phyloP scores from a whole-genome alignment of 1,284 basidiomycete genomes.

The Cryptococcus neoformans region DNA sequence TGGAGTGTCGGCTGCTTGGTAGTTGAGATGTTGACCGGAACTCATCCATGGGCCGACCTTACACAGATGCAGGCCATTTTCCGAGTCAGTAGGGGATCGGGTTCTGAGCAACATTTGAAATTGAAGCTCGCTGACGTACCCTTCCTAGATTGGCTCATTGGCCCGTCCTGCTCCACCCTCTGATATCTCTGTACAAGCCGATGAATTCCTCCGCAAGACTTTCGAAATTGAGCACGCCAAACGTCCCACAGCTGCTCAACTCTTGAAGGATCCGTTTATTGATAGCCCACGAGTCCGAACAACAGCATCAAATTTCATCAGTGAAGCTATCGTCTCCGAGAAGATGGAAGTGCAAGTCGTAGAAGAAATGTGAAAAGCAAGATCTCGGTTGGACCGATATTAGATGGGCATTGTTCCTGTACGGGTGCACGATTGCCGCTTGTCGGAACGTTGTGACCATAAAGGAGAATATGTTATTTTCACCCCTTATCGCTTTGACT shows the following conservation, averaged over 20 bases:
- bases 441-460: too few relatives aligned
- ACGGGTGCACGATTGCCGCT: too few relatives aligned
- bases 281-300: neutral
- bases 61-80: conserved; percentile 99
- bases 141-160: conserved; percentile 75
- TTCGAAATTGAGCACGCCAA: conserved; percentile 80
- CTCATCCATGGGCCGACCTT: conserved; percentile 94
- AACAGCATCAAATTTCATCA: too few relatives aligned
- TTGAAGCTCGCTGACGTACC: neutral
- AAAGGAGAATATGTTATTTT: too few relatives aligned
- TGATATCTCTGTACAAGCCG: conserved; percentile 81
- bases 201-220: conserved; percentile 76
- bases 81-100: conserved; percentile 58
- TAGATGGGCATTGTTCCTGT: too few relatives aligned
- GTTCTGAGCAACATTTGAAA: neutral
- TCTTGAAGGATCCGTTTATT: conserved; percentile 75
- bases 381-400: too few relatives aligned
- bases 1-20: conserved; percentile 98
- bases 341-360: too few relatives aligned
- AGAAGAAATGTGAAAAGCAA: too few relatives aligned
- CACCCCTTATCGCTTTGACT: too few relatives aligned
- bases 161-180: conserved; percentile 76
- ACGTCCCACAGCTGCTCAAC: conserved; percentile 73
- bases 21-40: conserved; percentile 97
- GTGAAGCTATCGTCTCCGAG: too few relatives aligned